Conservation (phyloP, 75 land plant genomes). For the Ceratopteris richardii region DNA sequence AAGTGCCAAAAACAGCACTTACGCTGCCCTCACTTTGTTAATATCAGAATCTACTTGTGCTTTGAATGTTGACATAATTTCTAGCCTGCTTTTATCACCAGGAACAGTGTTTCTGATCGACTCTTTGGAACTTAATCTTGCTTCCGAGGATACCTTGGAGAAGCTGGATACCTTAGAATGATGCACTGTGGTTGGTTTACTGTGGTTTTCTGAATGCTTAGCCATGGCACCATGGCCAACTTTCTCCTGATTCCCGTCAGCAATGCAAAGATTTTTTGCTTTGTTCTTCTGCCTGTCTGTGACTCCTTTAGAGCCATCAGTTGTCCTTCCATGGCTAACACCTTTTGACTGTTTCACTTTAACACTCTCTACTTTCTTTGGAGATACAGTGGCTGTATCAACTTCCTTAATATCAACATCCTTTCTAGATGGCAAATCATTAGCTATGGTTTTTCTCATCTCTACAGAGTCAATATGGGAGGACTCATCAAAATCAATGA, state of each 20-base stretch:
- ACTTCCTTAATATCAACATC: too few species aligned
- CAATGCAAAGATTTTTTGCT: background rate
- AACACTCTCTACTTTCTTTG: slow-evolving; percentile 1
- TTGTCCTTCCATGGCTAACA: too few species aligned
- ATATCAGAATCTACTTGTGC: background rate
- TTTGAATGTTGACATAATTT: background rate
- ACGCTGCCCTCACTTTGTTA: slow-evolving; percentile 16
- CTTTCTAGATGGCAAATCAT: background rate
- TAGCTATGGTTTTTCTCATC: background rate
- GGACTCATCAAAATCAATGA: too few species aligned
- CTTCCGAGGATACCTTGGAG: background rate
- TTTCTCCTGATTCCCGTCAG: background rate
- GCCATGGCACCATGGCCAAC: background rate
- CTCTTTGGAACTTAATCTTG: background rate
- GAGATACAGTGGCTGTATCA: too few species aligned
- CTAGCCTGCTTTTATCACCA: background rate
- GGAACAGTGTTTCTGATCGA: background rate
- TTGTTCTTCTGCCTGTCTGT: background rate
- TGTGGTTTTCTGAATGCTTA: background rate
- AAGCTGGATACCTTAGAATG: background rate
- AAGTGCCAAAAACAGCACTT: slow-evolving; percentile 7
- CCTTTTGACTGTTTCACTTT: background rate
- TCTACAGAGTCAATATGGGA: too few species aligned
- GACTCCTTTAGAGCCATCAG: too few species aligned
- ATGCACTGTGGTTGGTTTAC: background rate